Evolutionary conservation across 148 eudicot species (phyloP), one percentile per base, ranked within the genome.

Genomic region (Cornus florida): DNA sequence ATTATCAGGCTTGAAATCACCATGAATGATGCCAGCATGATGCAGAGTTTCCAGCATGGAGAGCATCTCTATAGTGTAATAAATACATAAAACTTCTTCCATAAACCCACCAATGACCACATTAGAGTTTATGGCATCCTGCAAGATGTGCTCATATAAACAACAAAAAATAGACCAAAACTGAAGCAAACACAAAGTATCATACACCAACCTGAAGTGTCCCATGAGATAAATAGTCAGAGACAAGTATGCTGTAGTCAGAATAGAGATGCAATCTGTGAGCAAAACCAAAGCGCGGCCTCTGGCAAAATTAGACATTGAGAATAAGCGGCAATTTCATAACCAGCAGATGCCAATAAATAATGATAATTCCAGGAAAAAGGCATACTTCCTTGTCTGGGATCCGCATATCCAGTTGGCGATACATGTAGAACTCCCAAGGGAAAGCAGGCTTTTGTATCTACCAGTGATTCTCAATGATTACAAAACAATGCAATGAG

Each of bases 1-100:
- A 85, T 96, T 96, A 82, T 96, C 99, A 78, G 99, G 99, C 88
- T 96, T 94, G 87, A 96, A 92, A 75, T 96, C 99, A 74, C 99
- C 99, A 82, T 96, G 99, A 75, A 94, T 84, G 76, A 96, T 91
- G 79, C 84, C 86, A 75, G 87, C 87, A 83, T 81, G 76, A 82
- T 96, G 99, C 80, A 96, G 85, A 76, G 84, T 87, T 83, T 96
- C 98, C 67, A 96, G 92, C 73, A 94, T 96, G 80, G 75, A 84
- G 78, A 94, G 95, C 98, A 96, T 89, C 91, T 96, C 98, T 71
- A 90, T 96, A 72, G 99, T 96, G 92, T 96, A 96, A 87, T 90
- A 94, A 74, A 92, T 88, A 76, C 95, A 91, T 80, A 90, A 74
- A 74, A 89, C 92, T 88, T 96, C 99, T 74, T 92, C 98, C 99